phyloP scores from a whole-genome alignment of 768 basidiomycete species.

The Phanerochaete carnosa region DNA sequence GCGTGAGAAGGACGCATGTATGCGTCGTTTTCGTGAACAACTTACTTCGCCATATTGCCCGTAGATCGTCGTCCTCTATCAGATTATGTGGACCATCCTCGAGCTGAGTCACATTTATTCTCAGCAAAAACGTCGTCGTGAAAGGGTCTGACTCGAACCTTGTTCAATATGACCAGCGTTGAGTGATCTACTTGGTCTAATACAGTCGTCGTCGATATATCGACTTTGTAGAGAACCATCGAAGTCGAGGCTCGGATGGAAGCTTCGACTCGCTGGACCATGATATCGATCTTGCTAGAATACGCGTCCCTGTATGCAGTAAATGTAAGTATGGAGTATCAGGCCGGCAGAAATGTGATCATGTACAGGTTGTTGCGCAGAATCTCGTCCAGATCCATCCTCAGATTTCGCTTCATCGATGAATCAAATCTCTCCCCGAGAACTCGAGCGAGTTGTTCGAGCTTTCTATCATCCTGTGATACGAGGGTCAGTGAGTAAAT shows the following conservation, averaged over 20 bases:
- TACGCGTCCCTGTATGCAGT: background rate
- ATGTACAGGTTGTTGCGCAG: constrained; percentile 1
- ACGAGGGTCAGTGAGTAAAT: background rate
- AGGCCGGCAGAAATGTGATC: background rate
- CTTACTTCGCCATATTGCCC: constrained; percentile 8
- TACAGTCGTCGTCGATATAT: too few relatives aligned
- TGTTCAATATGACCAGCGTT: background rate
- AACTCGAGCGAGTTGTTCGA: background rate
- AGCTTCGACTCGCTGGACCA: background rate
- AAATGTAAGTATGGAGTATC: background rate
- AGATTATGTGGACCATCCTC: constrained; percentile 9
- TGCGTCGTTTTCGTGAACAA: too few relatives aligned
- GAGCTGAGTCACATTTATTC: too few relatives aligned
- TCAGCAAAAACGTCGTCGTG: background rate
- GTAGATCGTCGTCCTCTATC: constrained; percentile 11
- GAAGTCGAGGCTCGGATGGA: too few relatives aligned
- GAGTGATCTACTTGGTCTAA: too few relatives aligned
- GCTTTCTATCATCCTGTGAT: background rate
- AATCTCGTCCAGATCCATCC: background rate
- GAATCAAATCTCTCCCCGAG: constrained; percentile 6
- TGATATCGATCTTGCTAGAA: background rate
- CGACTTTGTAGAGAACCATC: too few relatives aligned
- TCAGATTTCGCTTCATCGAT: background rate
- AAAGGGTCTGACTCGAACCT: too few relatives aligned
- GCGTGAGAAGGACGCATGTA: background rate